Conservation (phyloP, 495 filamentous ascomycete genomes). For the Penicillium salamii region DNA sequence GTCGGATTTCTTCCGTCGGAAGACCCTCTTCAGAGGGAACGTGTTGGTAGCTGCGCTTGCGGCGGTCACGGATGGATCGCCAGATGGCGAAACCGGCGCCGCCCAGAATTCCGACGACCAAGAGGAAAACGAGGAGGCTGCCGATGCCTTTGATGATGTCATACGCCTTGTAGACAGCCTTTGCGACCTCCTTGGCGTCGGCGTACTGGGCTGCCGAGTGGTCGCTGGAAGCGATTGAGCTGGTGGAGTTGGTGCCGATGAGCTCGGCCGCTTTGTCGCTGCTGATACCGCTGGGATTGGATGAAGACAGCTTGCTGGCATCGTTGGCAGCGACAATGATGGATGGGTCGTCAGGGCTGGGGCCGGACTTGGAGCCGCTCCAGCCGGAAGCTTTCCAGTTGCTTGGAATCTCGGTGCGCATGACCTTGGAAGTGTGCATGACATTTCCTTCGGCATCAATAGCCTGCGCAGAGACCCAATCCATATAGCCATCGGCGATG, state of each 20-base stretch:
- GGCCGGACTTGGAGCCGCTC: constrained; percentile 17
- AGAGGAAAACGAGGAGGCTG: constrained; percentile 32
- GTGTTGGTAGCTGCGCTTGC: constrained; percentile 30
- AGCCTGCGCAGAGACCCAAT: constrained; percentile 38
- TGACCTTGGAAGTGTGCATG: constrained; percentile 29
- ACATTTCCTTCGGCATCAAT: constrained; percentile 31
- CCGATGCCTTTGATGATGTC: constrained; percentile 36
- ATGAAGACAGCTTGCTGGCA: constrained; percentile 4
- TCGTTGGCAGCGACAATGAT: constrained; percentile 22
- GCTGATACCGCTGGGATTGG: constrained; percentile 11
- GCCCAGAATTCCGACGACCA: constrained; percentile 24
- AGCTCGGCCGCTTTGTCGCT: constrained; percentile 13
- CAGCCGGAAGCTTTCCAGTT: constrained; percentile 40
- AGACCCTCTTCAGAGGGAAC: constrained; percentile 34
- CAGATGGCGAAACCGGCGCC: constrained; percentile 26
- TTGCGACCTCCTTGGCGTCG: constrained; percentile 32
- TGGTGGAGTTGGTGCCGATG: constrained; percentile 1
- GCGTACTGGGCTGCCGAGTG: constrained; percentile 7
- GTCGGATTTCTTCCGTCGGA: constrained; percentile 23
- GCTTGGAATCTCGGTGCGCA: constrained; percentile 25
- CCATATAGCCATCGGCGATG: constrained; percentile 40
- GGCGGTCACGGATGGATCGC: constrained; percentile 23
- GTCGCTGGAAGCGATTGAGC: neutral
- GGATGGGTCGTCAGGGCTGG: constrained; percentile 32
- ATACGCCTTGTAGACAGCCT: constrained; percentile 32